Percentiles rank a stretch among this genome's conserved stretches.
Evolutionary conservation across 257 asterid species (phyloP).

Genomic region (Orobanche coerulescens): DNA sequence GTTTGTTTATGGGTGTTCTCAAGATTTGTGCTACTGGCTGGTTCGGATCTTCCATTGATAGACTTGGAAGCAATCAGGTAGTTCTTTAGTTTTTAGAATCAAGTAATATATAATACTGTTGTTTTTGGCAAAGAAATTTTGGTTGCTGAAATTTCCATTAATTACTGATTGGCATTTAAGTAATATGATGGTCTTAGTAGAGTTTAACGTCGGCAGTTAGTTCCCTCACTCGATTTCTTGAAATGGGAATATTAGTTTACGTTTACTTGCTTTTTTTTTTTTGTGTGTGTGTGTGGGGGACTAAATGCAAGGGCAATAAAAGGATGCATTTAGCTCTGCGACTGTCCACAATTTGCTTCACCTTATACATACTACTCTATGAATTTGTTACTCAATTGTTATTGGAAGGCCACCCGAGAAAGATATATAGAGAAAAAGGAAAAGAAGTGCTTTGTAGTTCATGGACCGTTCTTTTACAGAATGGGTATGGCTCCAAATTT

Average conservation of each 20-base stretch:
- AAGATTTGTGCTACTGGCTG: constrained; percentile 91
- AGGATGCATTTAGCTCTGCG: constrained; percentile 10
- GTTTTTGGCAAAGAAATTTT: not conserved
- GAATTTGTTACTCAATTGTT: constrained; percentile 3
- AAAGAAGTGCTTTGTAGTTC: not conserved
- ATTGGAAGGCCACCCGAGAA: not conserved
- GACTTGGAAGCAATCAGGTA: constrained; percentile 60
- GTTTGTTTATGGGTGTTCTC: constrained; percentile 67
- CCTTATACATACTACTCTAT: not conserved
- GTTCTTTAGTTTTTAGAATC: constrained; percentile 2
- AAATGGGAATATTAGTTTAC: constrained; percentile 2
- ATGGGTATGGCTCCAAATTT: constrained; percentile 11
- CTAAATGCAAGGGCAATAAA: no score
- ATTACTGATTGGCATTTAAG: constrained; percentile 4
- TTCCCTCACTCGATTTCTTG: constrained; percentile 10
- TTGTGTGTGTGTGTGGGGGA: no score
- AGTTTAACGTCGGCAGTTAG: not conserved
- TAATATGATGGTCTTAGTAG: constrained; percentile 1
- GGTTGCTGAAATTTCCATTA: not conserved
- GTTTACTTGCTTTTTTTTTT: constrained; percentile 5
- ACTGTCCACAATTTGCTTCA: constrained; percentile 1
- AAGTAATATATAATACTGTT: not conserved
- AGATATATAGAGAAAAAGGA: not conserved
- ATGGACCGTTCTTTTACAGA: not conserved
- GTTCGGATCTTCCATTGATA: constrained; percentile 90